phyloP scores from a whole-genome alignment of 257 asterid species.

The Nicotiana obtusifolia region DNA sequence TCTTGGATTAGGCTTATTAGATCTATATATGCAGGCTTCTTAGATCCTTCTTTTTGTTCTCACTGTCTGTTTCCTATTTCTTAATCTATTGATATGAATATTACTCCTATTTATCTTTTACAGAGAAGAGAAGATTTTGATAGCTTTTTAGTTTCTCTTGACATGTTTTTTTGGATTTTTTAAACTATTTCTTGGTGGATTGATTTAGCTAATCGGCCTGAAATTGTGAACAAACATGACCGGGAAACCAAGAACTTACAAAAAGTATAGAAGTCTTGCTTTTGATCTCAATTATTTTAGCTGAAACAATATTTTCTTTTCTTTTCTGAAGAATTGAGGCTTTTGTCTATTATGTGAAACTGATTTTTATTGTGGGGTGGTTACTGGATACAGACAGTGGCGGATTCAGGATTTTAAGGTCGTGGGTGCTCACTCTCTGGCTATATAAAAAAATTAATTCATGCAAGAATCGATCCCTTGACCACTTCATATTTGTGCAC shows the following conservation, averaged over 20 bases:
- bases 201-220: neutral
- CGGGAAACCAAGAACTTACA: neutral
- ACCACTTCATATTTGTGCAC: no score
- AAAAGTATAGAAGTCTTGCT: neutral
- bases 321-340: neutral
- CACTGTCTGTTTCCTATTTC: neutral
- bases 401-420: no score
- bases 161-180: neutral
- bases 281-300: neutral
- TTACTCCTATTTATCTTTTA: neutral
- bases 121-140: neutral
- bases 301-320: no score
- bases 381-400: no score
- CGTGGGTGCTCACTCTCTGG: no score
- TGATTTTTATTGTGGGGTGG: no score
- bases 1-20: neutral
- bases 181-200: neutral
- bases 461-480: no score
- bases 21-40: neutral
- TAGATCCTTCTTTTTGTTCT: neutral
- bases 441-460: no score
- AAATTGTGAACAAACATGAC: neutral
- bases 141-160: neutral
- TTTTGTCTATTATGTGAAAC: no score
- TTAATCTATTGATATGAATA: neutral